Conservation (phyloP, 768 basidiomycete genomes). For the Phanerochaete carnosa region DNA sequence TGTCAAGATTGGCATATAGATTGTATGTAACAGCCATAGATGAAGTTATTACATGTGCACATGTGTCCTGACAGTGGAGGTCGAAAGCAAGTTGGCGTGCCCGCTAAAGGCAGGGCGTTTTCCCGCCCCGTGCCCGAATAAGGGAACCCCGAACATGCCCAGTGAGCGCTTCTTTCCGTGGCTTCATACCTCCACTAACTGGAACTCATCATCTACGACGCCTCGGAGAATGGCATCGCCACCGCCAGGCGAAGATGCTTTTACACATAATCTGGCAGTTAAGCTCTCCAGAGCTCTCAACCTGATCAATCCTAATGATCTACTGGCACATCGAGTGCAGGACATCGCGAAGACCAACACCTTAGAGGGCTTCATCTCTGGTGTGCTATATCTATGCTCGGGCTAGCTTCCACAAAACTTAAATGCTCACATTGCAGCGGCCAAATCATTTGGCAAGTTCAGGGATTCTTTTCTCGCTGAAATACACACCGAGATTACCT, state of each 20-base stretch:
- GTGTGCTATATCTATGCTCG: slow-evolving; percentile 32
- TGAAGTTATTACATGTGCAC: no score
- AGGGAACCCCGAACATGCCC: background rate
- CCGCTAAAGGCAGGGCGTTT: no score
- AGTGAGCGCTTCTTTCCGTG: background rate
- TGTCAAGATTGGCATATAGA: no score
- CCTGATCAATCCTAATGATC: slow-evolving; percentile 76
- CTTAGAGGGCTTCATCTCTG: slow-evolving; percentile 62
- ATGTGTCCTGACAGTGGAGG: no score
- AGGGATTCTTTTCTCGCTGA: slow-evolving; percentile 73
- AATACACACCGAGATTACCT: slow-evolving; percentile 74
- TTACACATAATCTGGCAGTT: slow-evolving; percentile 69
- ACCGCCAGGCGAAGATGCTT: slow-evolving; percentile 34
- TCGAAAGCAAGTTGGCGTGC: no score
- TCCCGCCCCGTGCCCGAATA: background rate
- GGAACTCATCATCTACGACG: background rate
- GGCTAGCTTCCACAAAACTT: slow-evolving; percentile 18
- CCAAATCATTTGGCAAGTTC: slow-evolving; percentile 84
- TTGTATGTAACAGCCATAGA: no score
- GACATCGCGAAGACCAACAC: slow-evolving; percentile 75
- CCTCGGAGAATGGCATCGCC: slow-evolving; percentile 8
- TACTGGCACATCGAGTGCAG: slow-evolving; percentile 73
- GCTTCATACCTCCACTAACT: background rate
- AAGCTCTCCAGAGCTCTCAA: slow-evolving; percentile 82
- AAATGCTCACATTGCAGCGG: slow-evolving; percentile 38